Base-by-base conservation (phyloP, 352 stramenopile genomes). In the Pythium plurisporium region DNA sequence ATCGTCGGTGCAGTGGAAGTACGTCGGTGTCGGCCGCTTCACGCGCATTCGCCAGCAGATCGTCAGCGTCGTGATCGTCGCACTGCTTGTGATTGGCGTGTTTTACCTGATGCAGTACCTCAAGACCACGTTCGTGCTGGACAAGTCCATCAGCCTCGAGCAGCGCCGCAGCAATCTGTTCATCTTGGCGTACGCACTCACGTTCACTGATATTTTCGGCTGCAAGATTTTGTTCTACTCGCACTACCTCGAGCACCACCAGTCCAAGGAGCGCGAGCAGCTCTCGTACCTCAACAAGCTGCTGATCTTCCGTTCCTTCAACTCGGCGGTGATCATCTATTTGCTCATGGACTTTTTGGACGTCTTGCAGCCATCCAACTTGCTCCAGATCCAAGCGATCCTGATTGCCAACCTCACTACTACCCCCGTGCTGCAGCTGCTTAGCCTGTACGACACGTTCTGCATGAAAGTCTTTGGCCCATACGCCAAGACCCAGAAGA, bases 211-310 rank as follows among this genome's bases (percentile, higher is more conserved):
- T 50, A 65, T 87, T 48, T 53, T 89, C 17, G 72, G 82, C 15
- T 87, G 78, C 63, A 81, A 87, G 14, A 45, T 86, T 29, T 54
- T 88, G 15, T 69, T 69, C 22, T 87, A 87, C 55, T 65, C 77
- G 22, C 67, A 89, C 42, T 65, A 72, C 34, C 64, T 84, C 4
- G 73, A 86, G 44, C 67, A 85, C 38, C 73, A 86, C 40, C 73
- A 86, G 54, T 87, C 74, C 22, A 82, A 86, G 48, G 71, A 86
- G 31, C 73, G 76, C 40, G 73, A 85, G 55, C 82, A 92, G 55
- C 51, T 89, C 20, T 90, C 79, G 29, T 79, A 78, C 47, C 70
- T 92, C n/a, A 87, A 90, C 62, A 92, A 92, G 51, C 67, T 92
- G 27, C 57, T 92, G 36, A 57, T 90, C 40, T 87, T 86, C 31